These are phyloP conservation scores for Picochlorum sp. DNA, from an alignment of 139 green algal species.

Conservation along the genomic window DNA sequence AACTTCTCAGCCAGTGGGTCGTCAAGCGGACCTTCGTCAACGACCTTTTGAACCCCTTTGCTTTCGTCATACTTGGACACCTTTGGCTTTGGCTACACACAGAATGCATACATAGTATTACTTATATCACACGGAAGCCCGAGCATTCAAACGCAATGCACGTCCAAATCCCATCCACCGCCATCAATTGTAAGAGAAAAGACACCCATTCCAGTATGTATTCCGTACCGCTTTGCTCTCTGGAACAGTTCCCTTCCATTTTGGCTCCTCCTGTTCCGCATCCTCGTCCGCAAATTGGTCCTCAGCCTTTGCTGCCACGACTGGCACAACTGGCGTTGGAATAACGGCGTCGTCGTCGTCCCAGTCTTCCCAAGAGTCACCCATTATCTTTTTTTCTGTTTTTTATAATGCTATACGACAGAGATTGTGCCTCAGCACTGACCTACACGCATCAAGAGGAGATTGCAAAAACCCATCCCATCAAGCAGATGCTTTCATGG, in stretches of 20 bases:
- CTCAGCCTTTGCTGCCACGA: slow-evolving; percentile 1
- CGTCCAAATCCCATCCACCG: neutral
- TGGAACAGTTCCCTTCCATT: slow-evolving; percentile 37
- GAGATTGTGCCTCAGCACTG: neutral
- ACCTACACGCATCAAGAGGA: neutral
- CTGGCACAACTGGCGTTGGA: slow-evolving; percentile 1
- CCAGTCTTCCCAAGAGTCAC: slow-evolving; percentile 39
- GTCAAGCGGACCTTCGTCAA: slow-evolving; percentile 39
- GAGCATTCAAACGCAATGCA: neutral
- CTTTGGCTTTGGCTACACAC: slow-evolving; percentile 31
- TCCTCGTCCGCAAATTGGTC: slow-evolving; percentile 45
- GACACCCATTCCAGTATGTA: neutral
- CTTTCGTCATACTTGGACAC: slow-evolving; percentile 36
- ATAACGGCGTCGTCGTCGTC: slow-evolving; percentile 30
- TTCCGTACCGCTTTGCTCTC: slow-evolving; percentile 33
- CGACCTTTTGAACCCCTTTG: slow-evolving; percentile 11
- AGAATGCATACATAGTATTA: neutral
- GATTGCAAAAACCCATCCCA: neutral
- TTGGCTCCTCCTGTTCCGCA: slow-evolving; percentile 39
- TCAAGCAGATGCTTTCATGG: too few relatives aligned
- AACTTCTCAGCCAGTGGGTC: slow-evolving; percentile 58
- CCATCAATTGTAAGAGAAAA: neutral
- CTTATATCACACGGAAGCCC: neutral
- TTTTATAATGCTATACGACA: neutral
- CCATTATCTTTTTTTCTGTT: slow-evolving; percentile 1